Conservation (phyloP, 2,329 filamentous ascomycete species). For the Scolecobasidium constrictum region DNA sequence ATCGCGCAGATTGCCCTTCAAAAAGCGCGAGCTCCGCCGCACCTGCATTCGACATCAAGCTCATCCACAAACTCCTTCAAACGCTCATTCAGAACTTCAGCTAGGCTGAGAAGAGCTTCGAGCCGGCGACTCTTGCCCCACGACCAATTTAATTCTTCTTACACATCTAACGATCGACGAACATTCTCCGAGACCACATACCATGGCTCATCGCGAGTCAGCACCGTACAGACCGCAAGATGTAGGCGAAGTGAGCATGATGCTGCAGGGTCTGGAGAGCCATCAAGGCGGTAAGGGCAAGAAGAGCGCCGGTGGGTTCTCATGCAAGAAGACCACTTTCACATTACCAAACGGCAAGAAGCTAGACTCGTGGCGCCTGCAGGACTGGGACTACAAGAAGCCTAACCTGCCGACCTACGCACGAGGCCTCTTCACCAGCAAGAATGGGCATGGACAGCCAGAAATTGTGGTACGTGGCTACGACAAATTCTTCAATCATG, state of each 20-base stretch:
- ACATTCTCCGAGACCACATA: background rate
- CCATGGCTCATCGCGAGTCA: conserved; percentile 41
- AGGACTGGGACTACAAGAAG: conserved; percentile 94
- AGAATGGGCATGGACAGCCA: conserved; percentile 47
- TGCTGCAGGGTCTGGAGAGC: conserved; percentile 55
- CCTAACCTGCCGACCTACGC: conserved; percentile 80
- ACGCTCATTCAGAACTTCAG: no score
- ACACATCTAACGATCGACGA: no score
- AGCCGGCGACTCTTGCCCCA: no score
- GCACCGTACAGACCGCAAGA: conserved; percentile 61
- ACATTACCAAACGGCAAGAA: conserved; percentile 52
- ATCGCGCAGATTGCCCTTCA: no score
- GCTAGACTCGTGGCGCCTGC: conserved; percentile 87
- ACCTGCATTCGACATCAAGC: no score
- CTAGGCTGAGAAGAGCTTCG: no score
- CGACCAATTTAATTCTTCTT: no score
- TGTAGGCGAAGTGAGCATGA: conserved; percentile 50
- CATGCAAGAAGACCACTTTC: conserved; percentile 73
- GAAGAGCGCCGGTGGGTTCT: conserved; percentile 47
- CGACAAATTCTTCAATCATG: conserved; percentile 97
- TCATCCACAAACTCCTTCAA: no score
- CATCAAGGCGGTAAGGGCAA: conserved; percentile 40
- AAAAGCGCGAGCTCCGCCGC: no score
- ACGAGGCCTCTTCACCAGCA: conserved; percentile 84
- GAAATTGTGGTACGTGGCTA: conserved; percentile 87